Evolutionary conservation across 2,329 filamentous ascomycete species (phyloP), one percentile per base, ranked within the genome.

Genomic region (Penicillium sp.): DNA sequence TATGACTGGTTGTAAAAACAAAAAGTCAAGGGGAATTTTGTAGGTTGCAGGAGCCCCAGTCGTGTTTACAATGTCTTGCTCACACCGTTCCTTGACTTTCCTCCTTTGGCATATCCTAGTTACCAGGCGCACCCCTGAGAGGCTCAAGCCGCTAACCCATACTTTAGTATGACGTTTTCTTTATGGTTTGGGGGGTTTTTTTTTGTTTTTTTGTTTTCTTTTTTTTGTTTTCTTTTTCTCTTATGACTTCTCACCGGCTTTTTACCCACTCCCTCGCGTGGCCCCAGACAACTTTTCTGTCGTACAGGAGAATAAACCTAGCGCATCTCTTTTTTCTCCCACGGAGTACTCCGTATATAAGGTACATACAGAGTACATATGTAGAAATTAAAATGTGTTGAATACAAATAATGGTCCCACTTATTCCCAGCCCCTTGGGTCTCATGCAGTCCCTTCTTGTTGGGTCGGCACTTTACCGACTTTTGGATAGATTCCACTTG

Each of bases 401-500:
- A 49, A 64, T 56, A 52, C 63, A 65, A 59, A 64, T 52, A 58
- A 60, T 59, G 57, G 61, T 64, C 38, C 65, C 65, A 63, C 63
- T 64, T 61, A 44, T 60, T 64, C 56, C 62, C 64, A 58, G 53
- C 52, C 57, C 62, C 62, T 61, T 65, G 65, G 65, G 47, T 60
- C 59, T 51, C 49, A 47, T 53, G 57, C 60, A 65, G 61, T 55
- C 44, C 59, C 61, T 53, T 59, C 55, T 54, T 58, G 58, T 59
- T 65, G 64, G 62, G 58, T 67, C 62, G 64, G 65, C 52, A 65
- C 53, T 64, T 64, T 67, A 67, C 61, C 62, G 64, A 64, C 61
- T 61, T 64, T 66, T 65, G 21, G 49, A 61, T 58, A 56, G 39
- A 59, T 57, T 51, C 54, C 23, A 51, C 52, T 33, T 31, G 43